Base-by-base conservation (phyloP, 805 yeast species). In the Yamadazyma ubonensis region DNA sequence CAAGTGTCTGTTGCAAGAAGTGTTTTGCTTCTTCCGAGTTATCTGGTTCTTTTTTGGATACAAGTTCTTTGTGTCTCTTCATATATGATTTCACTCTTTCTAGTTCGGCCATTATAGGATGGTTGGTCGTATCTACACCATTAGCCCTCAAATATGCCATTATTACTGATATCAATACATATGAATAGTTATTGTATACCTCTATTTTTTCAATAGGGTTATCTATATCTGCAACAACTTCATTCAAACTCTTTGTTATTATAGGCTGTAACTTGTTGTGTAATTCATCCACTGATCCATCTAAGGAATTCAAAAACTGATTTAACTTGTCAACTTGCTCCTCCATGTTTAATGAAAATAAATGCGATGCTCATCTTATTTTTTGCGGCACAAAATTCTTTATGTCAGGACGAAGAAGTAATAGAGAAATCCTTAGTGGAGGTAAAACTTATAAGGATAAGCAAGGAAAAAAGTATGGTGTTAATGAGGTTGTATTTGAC, bases 351-450 rank as follows among this genome's bases (percentile, higher is more conserved):
- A 16, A 7, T 20, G 12, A 17, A 29, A 27, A 14, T 32, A 18
- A 22, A 27, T 21, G 49, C 46, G 51, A 47, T 47, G 51, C 51
- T 47, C 51, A 44, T 45, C 42, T 19, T 29, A 29, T 22, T 29
- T 37, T 37, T 37, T 20, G 39, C 29, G 36, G 29, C 22, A 15
- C 8, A 29, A 33, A 21, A 14, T 27, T 25, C 14, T 23, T 11
- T 10, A 42, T 36, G 39, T 14, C 41, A 5, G 41, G 41, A 3
- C 35, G 37, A 26, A 43, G 50, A 29, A 68, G 73, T 3, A 90
- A 91, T 61, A 78, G 96, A 63, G 91, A 89, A 54, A 78, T 90
- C 41, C 81, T 90, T 58, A 85, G 96, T 6, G 88, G 95, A 25
- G 96, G 95, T 53, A 79, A 83, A 61, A 77, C 75, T 51, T 90